Conservation (phyloP, 768 basidiomycete genomes). For the Pisolithus orientalis region DNA sequence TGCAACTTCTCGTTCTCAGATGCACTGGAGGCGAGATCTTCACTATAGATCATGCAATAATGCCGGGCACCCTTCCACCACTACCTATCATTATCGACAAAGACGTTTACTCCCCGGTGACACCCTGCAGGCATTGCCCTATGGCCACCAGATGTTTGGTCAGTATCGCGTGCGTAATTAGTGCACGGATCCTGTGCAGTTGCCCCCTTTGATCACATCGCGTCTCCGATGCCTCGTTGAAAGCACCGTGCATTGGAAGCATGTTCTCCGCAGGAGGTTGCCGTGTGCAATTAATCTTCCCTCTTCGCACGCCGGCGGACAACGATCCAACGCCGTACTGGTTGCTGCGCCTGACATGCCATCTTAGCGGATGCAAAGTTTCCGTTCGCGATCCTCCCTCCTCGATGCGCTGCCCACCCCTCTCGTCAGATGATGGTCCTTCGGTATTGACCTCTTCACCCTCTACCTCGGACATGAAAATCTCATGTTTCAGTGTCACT, state of each 20-base stretch:
- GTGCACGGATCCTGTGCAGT: conserved; percentile 10
- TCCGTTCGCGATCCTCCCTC: conserved; percentile 7
- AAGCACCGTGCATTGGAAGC: conserved; percentile 10
- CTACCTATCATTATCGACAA: conserved; percentile 2
- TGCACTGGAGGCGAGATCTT: conserved; percentile 2
- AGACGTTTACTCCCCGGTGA: not conserved
- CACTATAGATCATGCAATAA: not conserved
- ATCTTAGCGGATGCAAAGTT: not conserved
- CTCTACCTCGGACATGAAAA: conserved; percentile 30
- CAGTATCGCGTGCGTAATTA: conserved; percentile 2
- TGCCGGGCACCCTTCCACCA: conserved; percentile 3
- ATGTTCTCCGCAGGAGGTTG: conserved; percentile 6
- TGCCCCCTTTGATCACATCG: conserved; percentile 3
- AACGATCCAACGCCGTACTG: conserved; percentile 2
- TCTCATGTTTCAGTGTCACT: conserved; percentile 24
- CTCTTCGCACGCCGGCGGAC: conserved; percentile 6
- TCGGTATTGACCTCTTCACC: conserved; percentile 3
- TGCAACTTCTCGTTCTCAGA: not conserved
- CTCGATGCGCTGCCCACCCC: conserved; percentile 12
- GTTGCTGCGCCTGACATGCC: conserved; percentile 6
- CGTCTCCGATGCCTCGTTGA: conserved; percentile 10
- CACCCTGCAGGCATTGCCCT: conserved; percentile 4
- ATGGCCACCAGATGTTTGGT: not conserved
- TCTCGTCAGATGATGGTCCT: not conserved
- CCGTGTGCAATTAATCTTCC: conserved; percentile 5